Percentiles rank a stretch among this genome's conserved stretches.
Evolutionary conservation across 2,329 filamentous ascomycete genomes (phyloP).

Genomic region (Epichloe sibirici): DNA sequence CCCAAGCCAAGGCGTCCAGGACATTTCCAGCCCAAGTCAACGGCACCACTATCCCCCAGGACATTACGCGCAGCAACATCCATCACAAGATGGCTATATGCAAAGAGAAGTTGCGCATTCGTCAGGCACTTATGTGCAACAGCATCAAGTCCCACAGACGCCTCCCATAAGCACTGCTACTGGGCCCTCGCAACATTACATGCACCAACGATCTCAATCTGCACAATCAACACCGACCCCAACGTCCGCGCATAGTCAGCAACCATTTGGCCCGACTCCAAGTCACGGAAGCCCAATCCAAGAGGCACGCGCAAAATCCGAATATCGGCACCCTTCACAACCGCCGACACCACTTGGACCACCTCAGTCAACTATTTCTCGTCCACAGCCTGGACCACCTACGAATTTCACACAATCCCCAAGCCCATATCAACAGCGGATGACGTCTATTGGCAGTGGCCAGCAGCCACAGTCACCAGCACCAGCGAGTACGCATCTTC

Average conservation of each 20-base stretch:
- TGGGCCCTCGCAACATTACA: slow-evolving; percentile 21
- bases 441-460: slow-evolving; percentile 16
- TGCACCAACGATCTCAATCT: slow-evolving; percentile 43
- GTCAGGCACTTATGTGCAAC: slow-evolving; percentile 29
- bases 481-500: slow-evolving; percentile 10
- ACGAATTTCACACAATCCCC: slow-evolving; percentile 34
- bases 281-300: slow-evolving; percentile 41
- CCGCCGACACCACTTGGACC: slow-evolving; percentile 41
- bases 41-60: slow-evolving; percentile 38
- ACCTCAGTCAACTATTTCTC: slow-evolving; percentile 25
- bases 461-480: slow-evolving; percentile 22
- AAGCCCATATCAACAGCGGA: slow-evolving; percentile 48
- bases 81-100: slow-evolving; percentile 32
- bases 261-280: slow-evolving; percentile 38
- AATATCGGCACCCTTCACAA: slow-evolving; percentile 38
- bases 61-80: slow-evolving; percentile 26
- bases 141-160: slow-evolving; percentile 33
- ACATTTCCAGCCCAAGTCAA: slow-evolving; percentile 37
- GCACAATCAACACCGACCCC: slow-evolving; percentile 47
- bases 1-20: slow-evolving; percentile 26
- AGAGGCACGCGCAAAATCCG: slow-evolving; percentile 29
- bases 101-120: slow-evolving; percentile 25
- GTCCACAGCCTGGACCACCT: slow-evolving; percentile 30
- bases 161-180: slow-evolving; percentile 35
- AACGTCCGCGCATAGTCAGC: slow-evolving; percentile 49